Base-by-base conservation (phyloP, 345 rosid species). In the Lenwebbia sp. region DNA sequence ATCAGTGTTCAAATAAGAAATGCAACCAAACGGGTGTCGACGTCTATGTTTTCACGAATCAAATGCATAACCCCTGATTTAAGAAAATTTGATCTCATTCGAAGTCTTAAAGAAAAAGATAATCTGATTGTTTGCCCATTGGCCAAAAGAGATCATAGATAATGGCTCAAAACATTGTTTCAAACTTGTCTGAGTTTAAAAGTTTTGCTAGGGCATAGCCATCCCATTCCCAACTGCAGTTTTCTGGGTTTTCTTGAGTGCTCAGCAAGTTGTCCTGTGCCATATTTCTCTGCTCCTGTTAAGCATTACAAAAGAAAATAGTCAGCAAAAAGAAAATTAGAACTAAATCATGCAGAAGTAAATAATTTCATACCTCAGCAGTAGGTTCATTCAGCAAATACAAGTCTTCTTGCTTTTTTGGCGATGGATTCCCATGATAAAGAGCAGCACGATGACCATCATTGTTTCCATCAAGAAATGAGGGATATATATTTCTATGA, bases 121-220 rank as follows among this genome's bases (percentile, higher is more conserved):
- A 33, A 65, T 65, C 25, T 17, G 44, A 33, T 30, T 15, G 78
- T 65, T 33, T 17, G 44, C 76, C 76, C 44, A 33, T 17, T 65
- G 19, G 13, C 44, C 78, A 33, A 33, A 33, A 33, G 44, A 65
- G 78, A 65, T 33, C 78, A 17, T 33, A 33, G 25, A 17, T 33
- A 65, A 65, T 44, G 23, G 78, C 44, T 83, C 49, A 54, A 62
- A 58, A 84, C 51, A 84, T 7, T 4, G 50, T 41, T 9, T n/a
- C 82, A 37, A 87, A 15, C 33, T 88, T 85, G 22, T 84, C 83
- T 25, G 75, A 52, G 85, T 82, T 84, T 25, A 88, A 55, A 37
- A 76, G 54, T 56, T 62, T 54, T 60, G 81, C 85, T 86, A 87
- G 40, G 13, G 53, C 19, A 33, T 84, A 65, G 28, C 84, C 85